A percentile compares a stretch with the other conserved stretches of the same genome.
phyloP scores from a whole-genome alignment of 2,329 filamentous ascomycete species.

The Sporothrix brasiliensis region DNA sequence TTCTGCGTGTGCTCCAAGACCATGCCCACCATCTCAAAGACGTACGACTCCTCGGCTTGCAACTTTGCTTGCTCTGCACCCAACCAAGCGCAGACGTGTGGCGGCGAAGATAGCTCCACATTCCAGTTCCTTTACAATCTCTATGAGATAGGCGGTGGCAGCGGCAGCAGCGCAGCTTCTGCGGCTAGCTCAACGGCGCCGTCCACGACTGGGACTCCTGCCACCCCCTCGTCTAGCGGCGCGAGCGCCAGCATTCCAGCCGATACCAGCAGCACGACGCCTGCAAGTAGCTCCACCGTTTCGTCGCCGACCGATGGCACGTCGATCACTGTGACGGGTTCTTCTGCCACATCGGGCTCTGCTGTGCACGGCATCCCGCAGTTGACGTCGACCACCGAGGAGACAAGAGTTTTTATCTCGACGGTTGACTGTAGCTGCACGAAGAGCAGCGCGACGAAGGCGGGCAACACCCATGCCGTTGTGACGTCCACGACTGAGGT shows the following conservation, averaged over 20 bases:
- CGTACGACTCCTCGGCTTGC: constrained; percentile 33
- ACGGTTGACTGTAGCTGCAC: constrained; percentile 34
- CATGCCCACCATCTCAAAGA: constrained; percentile 33
- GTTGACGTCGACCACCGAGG: constrained; percentile 4
- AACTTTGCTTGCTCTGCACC: constrained; percentile 32
- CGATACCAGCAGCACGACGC: background rate
- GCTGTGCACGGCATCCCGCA: background rate
- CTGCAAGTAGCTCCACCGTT: background rate
- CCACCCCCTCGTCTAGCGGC: constrained; percentile 3
- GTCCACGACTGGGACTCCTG: background rate
- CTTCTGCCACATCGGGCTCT: background rate
- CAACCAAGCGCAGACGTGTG: constrained; percentile 32
- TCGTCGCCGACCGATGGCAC: constrained; percentile 1
- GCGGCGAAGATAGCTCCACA: constrained; percentile 32
- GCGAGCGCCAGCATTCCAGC: constrained; percentile 22
- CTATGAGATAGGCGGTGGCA: constrained; percentile 22
- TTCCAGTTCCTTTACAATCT: constrained; percentile 36
- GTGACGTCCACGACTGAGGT: constrained; percentile 24
- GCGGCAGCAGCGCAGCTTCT: background rate
- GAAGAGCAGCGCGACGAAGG: constrained; percentile 4
- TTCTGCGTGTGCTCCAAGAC: constrained; percentile 34
- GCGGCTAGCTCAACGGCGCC: background rate
- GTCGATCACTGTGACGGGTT: background rate
- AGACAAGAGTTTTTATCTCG: constrained; percentile 34
- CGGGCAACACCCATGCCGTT: constrained; percentile 13